Base-by-base conservation (phyloP, 2,329 filamentous ascomycete genomes). In the Periglandula ipomoeae region DNA sequence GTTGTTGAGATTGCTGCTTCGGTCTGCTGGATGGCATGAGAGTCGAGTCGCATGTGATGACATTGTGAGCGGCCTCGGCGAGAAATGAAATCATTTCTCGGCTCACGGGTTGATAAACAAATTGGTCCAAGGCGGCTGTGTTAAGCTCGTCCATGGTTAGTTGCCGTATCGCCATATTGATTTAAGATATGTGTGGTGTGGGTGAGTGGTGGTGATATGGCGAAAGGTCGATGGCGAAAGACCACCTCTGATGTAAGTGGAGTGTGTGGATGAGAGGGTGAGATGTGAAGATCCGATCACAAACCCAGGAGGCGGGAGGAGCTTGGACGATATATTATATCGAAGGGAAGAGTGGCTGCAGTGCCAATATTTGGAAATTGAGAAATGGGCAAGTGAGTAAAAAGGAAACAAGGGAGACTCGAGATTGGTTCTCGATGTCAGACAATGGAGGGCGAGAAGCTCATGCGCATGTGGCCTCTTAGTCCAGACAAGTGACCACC, bases 71-170 rank as follows among this genome's bases (percentile, higher is more conserved):
- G 61, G 87, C 87, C 51, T 75, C 70, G 55, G 87, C 85, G 52
- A 93, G 79, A 69, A 88, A 87, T 51, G 72, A 66, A 59, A 93
- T 85, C 87, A 93, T 93, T 48, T 84, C 76, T 58, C 76, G 76
- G 61, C 76, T 82, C 55, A 93, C 87, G 9, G 84, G 83, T 58
- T 79, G 78, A 69, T 85, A 87, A 70, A 93, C 79, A 65, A 93
- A 91, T 60, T 86, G 79, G 60, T 90, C 85, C 55, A 93, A 76
- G 44, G 87, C 87, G 47, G 77, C 77, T 65, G 83, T 79, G 73
- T 89, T 89, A 61, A 81, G 75, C 67, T 81, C 74, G 53, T 68
- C 68, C 61, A 69, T 65, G 62, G 66, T 66, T 60, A 79, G 67
- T 52, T 66, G 66, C 64, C 67, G 63, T 58, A 71, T 72, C 55